Evolutionary conservation across 768 basidiomycete genomes (phyloP), one percentile per base, ranked within the genome.

Genomic region (Trametes meyenii): DNA sequence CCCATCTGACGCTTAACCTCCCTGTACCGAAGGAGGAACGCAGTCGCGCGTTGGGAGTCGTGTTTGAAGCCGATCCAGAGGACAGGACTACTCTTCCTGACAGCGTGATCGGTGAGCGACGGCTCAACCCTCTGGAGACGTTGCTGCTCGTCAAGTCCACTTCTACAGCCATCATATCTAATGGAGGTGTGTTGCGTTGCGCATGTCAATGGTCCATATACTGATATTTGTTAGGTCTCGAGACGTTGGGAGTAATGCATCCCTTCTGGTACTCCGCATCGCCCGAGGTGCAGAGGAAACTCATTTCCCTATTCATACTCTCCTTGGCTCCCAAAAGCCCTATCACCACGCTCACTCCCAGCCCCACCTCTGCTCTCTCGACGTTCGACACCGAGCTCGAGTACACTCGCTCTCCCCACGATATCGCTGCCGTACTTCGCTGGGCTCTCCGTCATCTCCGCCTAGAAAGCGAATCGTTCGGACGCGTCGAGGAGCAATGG

Each of bases 191-290:
- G 72, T 67, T 29, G 6, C 64, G 44, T 50, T 62, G 23, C 69
- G 51, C 45, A 19, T 67, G 33, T 62, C 35, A 35, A 11, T 36
- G 29, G 55, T 38, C 44, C 39, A 44, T 19, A 53, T 62, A 46
- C 52, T 45, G 26, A 53, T 42, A 66, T 62, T 43, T 58, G 62
- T 13, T 61, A 92, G 90, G 90, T n/a, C 78, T 92, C 52, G 89
- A 92, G 71, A 86, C 87, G 3, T 85, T 90, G 48, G 92, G 91
- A 19, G 79, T 93, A 48, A 93, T 93, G 89, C 88, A 89, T 67
- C 89, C 92, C 5, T 88, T 92, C 71, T 93, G 89, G 90, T 80
- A 88, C 71, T 87, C 90, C 42, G 80, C 90, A 10, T 90, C 88
- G 6, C 83, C 84, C 8, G 82, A 84, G 11, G 74, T 81, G n/a